Percentiles rank a stretch among this genome's conserved stretches.
Conservation (phyloP, 768 basidiomycete genomes). For the Naganishia vaughanmartiniae region DNA sequence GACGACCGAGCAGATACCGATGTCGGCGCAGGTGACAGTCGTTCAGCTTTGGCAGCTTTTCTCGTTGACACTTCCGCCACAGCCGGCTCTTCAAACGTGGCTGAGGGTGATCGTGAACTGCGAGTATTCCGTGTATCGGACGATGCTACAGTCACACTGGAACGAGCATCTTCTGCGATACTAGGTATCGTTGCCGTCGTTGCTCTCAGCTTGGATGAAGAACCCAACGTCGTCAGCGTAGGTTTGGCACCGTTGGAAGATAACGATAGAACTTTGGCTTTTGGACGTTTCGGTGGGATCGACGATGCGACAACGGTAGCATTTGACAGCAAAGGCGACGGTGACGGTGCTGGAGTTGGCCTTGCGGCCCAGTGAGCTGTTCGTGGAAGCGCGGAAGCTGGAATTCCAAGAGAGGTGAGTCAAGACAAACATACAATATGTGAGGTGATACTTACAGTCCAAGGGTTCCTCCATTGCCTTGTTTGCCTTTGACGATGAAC, state of each 20-base stretch:
- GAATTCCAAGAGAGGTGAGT: neutral
- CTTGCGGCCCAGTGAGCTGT: constrained; percentile 57
- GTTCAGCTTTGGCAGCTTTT: constrained; percentile 6
- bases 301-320: constrained; percentile 36
- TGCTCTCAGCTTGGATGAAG: constrained; percentile 22
- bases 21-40: neutral
- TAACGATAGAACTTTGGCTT: constrained; percentile 32
- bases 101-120: constrained; percentile 7
- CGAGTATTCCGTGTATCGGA: neutral
- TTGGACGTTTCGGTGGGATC: constrained; percentile 50
- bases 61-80: neutral
- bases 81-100: constrained; percentile 11
- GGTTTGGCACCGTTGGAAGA: constrained; percentile 31
- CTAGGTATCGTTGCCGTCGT: constrained; percentile 7
- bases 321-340: constrained; percentile 10
- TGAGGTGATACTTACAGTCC: constrained; percentile 29
- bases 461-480: constrained; percentile 44
- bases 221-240: constrained; percentile 25
- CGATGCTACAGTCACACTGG: neutral
- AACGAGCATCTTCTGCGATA: neutral
- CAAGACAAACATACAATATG: constrained; percentile 4
- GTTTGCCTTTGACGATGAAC: constrained; percentile 63
- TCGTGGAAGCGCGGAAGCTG: constrained; percentile 61
- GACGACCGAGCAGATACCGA: constrained; percentile 1
- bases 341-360: constrained; percentile 25